Evolutionary conservation across 2,329 filamentous ascomycete genomes (phyloP).

Genomic region (Stagonosporopsis tanaceti): DNA sequence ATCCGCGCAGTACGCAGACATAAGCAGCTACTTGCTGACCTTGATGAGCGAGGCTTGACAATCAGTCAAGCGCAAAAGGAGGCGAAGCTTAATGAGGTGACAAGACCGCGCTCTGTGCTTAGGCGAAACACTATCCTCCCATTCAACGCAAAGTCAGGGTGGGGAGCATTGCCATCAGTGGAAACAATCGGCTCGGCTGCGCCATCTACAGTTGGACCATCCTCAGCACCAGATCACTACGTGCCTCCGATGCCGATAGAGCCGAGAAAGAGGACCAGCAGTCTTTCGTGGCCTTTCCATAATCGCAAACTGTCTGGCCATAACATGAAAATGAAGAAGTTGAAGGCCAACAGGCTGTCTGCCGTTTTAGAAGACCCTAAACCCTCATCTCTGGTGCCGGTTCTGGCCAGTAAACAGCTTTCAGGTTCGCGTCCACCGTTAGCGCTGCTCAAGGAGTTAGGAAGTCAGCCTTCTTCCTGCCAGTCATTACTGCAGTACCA

Average conservation of each 20-base stretch:
- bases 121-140: constrained; percentile 44
- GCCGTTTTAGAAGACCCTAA: constrained; percentile 53
- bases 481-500: constrained; percentile 41
- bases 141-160: constrained; percentile 49
- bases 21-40: constrained; percentile 40
- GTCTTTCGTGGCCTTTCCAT: constrained; percentile 44
- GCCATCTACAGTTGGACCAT: constrained; percentile 19
- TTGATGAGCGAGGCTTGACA: constrained; percentile 44
- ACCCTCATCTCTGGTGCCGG: constrained; percentile 38
- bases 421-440: constrained; percentile 18
- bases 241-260: constrained; percentile 30
- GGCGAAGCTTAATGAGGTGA: constrained; percentile 24
- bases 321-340: constrained; percentile 38
- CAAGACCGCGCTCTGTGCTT: constrained; percentile 43
- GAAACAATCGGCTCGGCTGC: constrained; percentile 43
- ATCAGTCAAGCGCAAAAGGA: constrained; percentile 35
- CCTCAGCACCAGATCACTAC: constrained; percentile 30
- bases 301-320: constrained; percentile 34
- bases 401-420: constrained; percentile 25
- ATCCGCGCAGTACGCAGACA: constrained; percentile 38
- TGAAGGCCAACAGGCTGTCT: constrained; percentile 38
- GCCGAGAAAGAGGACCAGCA: constrained; percentile 27
- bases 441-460: constrained; percentile 25
- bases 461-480: constrained; percentile 32
- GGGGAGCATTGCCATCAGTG: constrained; percentile 52